Evolutionary conservation across 2,329 filamentous ascomycete species (phyloP).

Genomic region (Aureobasidium zeae): DNA sequence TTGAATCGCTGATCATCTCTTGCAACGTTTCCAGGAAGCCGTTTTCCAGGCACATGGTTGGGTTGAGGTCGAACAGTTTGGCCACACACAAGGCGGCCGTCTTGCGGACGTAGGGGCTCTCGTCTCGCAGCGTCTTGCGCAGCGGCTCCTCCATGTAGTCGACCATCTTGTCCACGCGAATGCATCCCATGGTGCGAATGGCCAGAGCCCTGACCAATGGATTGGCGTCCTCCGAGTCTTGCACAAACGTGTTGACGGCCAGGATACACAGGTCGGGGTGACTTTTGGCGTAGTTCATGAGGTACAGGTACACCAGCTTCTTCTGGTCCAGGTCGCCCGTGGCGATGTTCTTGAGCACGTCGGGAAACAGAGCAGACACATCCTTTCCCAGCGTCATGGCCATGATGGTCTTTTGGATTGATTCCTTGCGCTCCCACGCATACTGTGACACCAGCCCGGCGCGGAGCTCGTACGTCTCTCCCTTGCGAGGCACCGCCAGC

Average conservation of each 20-base stretch:
- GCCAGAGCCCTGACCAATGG: slow-evolving; percentile 89
- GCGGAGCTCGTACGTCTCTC: slow-evolving; percentile 95
- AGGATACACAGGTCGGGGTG: slow-evolving; percentile 97
- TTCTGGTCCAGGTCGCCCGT: slow-evolving; percentile 93
- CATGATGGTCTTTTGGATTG: slow-evolving; percentile 99
- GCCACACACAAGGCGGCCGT: slow-evolving; percentile 96
- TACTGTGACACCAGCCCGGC: slow-evolving; percentile 95
- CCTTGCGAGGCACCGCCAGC: slow-evolving; percentile 87
- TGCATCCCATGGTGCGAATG: slow-evolving; percentile 97
- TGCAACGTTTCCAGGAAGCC: slow-evolving; percentile 90
- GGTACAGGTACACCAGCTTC: slow-evolving; percentile 96
- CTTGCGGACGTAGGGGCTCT: slow-evolving; percentile 96
- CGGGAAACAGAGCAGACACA: slow-evolving; percentile 91
- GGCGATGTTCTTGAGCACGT: slow-evolving; percentile 97
- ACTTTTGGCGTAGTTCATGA: slow-evolving; percentile 99
- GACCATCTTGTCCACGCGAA: slow-evolving; percentile 97
- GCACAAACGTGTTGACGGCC: slow-evolving; percentile 97
- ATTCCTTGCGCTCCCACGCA: slow-evolving; percentile 96
- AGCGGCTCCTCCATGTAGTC: slow-evolving; percentile 99
- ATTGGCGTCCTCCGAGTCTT: slow-evolving; percentile 98
- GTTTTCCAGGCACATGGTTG: slow-evolving; percentile 86
- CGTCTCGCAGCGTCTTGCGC: slow-evolving; percentile 89
- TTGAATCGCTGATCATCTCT: slow-evolving; percentile 92
- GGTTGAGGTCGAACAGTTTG: slow-evolving; percentile 93
- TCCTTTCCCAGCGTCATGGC: slow-evolving; percentile 99